These are phyloP conservation scores for Coniochaeta sp. DNA, from an alignment of 2,329 filamentous ascomycete genomes.

Conservation along the genomic window DNA sequence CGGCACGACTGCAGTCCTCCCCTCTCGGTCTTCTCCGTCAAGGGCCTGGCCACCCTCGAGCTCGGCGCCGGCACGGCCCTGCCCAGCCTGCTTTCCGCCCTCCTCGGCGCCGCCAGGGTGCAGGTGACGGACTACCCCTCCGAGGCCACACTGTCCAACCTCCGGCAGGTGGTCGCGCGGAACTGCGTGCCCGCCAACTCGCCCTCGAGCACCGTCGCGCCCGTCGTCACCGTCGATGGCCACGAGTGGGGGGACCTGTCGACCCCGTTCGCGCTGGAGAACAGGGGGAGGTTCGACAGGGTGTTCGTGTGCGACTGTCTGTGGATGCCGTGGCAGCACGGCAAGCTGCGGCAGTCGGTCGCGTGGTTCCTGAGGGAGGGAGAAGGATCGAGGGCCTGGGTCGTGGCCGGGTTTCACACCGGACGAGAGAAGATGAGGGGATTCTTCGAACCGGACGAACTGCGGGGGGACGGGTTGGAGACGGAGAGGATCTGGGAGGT, in stretches of 20 bases:
- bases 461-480: conserved; percentile 44
- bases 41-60: conserved; percentile 49
- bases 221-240: conserved; percentile 43
- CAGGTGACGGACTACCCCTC: conserved; percentile 64
- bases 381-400: conserved; percentile 45
- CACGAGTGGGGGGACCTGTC: conserved; percentile 57
- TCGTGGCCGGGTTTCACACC: conserved; percentile 68
- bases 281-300: conserved; percentile 43
- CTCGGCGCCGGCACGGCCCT: conserved; percentile 59
- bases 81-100: conserved; percentile 39
- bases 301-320: conserved; percentile 66
- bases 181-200: conserved; percentile 35
- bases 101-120: conserved; percentile 42
- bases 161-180: conserved; percentile 47
- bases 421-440: conserved; percentile 56
- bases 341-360: conserved; percentile 56
- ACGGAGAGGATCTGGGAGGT: conserved; percentile 62
- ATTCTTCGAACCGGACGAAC: conserved; percentile 49
- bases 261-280: conserved; percentile 11
- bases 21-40: conserved; percentile 34
- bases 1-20: too few species aligned
- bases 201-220: conserved; percentile 18
- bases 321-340: conserved; percentile 69
- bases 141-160: conserved; percentile 47
- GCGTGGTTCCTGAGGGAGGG: conserved; percentile 48